phyloP scores from a whole-genome alignment of 1,139 yeast species.

The Geotrichum restrictum region DNA sequence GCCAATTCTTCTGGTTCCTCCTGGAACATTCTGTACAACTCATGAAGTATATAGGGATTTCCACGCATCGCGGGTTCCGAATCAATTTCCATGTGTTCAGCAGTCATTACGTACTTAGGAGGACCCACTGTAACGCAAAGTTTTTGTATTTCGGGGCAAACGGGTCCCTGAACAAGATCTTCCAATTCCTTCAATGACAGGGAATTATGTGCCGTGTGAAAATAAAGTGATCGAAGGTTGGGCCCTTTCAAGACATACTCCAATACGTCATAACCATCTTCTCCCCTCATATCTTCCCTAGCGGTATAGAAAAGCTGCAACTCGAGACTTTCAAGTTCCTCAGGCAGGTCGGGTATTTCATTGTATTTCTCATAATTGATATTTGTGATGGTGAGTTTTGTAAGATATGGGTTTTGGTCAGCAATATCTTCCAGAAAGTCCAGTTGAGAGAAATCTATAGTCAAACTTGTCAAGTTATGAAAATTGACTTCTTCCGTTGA shows the following conservation, averaged over 20 bases:
- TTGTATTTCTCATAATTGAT: background rate
- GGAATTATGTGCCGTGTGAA: background rate
- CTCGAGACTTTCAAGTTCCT: background rate
- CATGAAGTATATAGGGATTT: background rate
- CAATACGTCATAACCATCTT: background rate
- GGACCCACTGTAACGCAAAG: background rate
- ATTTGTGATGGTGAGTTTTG: background rate
- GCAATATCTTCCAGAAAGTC: background rate
- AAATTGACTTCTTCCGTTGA: background rate
- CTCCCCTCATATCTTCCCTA: background rate
- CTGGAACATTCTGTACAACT: background rate
- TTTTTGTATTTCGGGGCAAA: background rate
- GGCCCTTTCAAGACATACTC: background rate
- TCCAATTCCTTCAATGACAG: background rate
- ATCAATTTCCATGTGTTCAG: background rate
- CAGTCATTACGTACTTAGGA: background rate
- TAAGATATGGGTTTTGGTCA: background rate
- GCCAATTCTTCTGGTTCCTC: background rate
- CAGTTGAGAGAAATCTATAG: background rate
- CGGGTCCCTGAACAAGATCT: background rate
- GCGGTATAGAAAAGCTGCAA: background rate
- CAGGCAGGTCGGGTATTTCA: background rate
- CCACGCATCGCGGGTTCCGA: background rate
- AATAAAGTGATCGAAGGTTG: background rate
- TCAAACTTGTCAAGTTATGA: background rate